phyloP scores from a whole-genome alignment of 2,329 filamentous ascomycete species.

The Salinomyces thailandicus region DNA sequence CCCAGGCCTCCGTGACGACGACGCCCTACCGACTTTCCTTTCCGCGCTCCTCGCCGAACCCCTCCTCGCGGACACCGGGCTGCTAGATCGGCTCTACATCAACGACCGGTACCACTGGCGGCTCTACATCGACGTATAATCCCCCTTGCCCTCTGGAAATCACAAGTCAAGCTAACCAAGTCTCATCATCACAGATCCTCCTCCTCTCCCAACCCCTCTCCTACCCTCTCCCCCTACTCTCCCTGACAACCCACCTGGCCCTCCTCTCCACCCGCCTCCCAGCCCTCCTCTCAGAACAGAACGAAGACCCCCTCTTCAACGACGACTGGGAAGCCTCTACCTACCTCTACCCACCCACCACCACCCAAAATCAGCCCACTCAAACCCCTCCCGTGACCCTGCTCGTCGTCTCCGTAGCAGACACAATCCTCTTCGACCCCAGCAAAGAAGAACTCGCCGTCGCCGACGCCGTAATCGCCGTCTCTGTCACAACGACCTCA shows the following conservation, averaged over 20 bases:
- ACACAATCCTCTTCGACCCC: constrained; percentile 91
- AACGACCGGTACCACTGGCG: constrained; percentile 94
- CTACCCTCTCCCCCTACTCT: constrained; percentile 86
- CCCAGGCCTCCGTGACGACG: constrained; percentile 81
- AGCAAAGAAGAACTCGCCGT: constrained; percentile 85
- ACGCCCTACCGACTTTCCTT: constrained; percentile 77
- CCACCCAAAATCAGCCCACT: constrained; percentile 2
- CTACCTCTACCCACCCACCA: constrained; percentile 55
- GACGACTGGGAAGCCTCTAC: constrained; percentile 89
- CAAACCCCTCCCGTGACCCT: constrained; percentile 73
- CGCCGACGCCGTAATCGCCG: constrained; percentile 76
- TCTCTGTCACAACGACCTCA: constrained; percentile 72
- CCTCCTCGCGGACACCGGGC: constrained; percentile 54
- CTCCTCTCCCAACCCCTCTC: constrained; percentile 87
- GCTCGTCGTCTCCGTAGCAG: constrained; percentile 66
- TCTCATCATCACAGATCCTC: constrained; percentile 52
- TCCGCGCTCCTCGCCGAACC: constrained; percentile 82
- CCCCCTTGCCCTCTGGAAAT: background rate
- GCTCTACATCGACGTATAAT: constrained; percentile 74
- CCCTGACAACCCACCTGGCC: constrained; percentile 84
- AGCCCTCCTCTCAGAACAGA: constrained; percentile 71
- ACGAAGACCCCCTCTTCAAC: constrained; percentile 95
- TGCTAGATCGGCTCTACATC: constrained; percentile 66
- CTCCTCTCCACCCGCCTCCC: constrained; percentile 80
- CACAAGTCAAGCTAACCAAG: background rate